Base-by-base conservation (phyloP, 805 yeast species). In the Millerozyma miso region DNA sequence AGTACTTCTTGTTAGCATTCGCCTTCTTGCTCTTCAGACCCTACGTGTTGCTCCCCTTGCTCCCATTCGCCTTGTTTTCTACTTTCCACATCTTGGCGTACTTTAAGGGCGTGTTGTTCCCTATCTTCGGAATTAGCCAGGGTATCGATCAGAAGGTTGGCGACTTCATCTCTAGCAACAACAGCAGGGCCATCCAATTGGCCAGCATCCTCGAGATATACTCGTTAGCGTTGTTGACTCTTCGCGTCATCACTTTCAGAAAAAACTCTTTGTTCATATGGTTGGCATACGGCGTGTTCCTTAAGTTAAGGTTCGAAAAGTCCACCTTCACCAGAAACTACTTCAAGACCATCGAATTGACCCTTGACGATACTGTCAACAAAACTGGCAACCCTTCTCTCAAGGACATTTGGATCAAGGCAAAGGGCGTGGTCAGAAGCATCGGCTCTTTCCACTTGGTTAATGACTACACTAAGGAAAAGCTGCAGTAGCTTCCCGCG, bases 61-160 rank as follows among this genome's bases (percentile, higher is more conserved):
- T 82, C 18, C 95, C 97, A 42, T 88, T 85, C 58, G 69, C 79
- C 37, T 68, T 86, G 43, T 90, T 85, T 62, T 83, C 97, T 5
- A 58, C 81, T 15, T 89, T 91, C 79, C 97, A 90, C 60, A 81
- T 80, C 8, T 69, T 89, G 55, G 81, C 84, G 15, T 91, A 87
- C 67, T 50, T 76, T 42, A 79, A 84, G 52, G 73, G 80, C 34
- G 76, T 73, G 49, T 50, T 91, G 43, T 69, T 90, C 40, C 96
- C 97, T 33, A 69, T 78, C 4, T 56, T 62, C 34, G 63, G 80
- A 18, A 74, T 76, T 42, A 55, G 42, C 32, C 47, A 48, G 36
- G 49, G 58, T 44, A 58, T 50, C 34, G 55, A 47, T 53, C 67
- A 56, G 43, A 68, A 51, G 74, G 58, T 70, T 34, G 60, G 61